These are phyloP conservation scores for Citrus glauca DNA, from an alignment of 345 rosid species.

Conservation along the genomic window DNA sequence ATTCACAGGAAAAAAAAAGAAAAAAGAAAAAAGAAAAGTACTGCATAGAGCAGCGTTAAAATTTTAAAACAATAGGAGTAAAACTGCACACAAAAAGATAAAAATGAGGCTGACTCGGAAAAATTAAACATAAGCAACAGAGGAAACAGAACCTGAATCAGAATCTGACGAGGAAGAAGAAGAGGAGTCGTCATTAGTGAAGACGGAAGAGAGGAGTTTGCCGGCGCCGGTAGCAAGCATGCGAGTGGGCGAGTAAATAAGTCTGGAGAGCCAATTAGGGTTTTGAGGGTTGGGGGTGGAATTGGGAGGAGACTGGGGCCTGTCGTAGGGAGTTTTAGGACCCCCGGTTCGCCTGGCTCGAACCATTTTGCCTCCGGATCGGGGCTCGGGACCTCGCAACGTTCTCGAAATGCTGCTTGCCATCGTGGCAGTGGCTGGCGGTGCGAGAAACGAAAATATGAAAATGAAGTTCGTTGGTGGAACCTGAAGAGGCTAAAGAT, in stretches of 20 bases:
- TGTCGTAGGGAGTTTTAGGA: slow-evolving; percentile 65
- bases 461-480: background rate
- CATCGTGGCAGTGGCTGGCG: slow-evolving; percentile 9
- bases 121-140: background rate
- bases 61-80: background rate
- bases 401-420: slow-evolving; percentile 15
- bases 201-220: slow-evolving; percentile 60
- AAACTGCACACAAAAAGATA: background rate
- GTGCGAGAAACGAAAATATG: background rate
- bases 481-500: background rate
- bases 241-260: slow-evolving; percentile 70
- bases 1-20: background rate
- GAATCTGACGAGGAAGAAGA: slow-evolving; percentile 45
- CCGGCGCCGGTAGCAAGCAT: slow-evolving; percentile 76
- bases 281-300: slow-evolving; percentile 32
- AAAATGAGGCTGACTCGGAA: background rate
- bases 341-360: slow-evolving; percentile 46
- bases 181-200: slow-evolving; percentile 56
- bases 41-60: background rate
- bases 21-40: background rate
- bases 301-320: slow-evolving; percentile 31
- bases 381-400: slow-evolving; percentile 17
- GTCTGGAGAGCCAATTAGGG: slow-evolving; percentile 90
- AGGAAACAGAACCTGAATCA: slow-evolving; percentile 46
- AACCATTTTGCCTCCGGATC: slow-evolving; percentile 69